Base-by-base conservation (phyloP, 306 rosid genomes). In the Amphicarpaea edgeworthii region DNA sequence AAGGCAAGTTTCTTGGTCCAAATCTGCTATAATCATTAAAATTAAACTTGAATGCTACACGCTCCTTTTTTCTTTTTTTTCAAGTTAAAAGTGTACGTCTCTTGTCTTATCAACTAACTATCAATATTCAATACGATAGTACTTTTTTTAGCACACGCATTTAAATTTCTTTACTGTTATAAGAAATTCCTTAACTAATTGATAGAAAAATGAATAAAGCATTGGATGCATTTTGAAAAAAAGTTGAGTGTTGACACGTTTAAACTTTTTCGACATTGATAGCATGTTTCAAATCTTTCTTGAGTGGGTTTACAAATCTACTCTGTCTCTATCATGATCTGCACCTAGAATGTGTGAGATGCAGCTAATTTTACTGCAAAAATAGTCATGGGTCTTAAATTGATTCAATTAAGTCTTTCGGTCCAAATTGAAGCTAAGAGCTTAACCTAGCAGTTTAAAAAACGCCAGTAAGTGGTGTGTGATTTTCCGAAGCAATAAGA, bases 1-100 rank as follows among this genome's bases (percentile, higher is more conserved):
- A 28, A 4, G 4, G 5, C 16, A 49, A 20, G 63, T 70, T 78
- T 70, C 55, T 47, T 47, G 8, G 64, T 58, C 43, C 63, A 69
- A 45, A 30, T 28, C 30, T 55, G 51, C 53, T 57, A 7, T 16
- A 16, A 70, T 37, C 17, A 61, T 78, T 70, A 70, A 69, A 34
- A 49, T 7, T 20, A 78, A 49, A 61, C 70, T 17, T 41, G 0
- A 62, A 49, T 50, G 19, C 67, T 70, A 20, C 54, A 14, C 9
- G 3, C 69, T 58, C 30, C 24, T 30, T 1, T 59, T 42, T 63
- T n/a, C n/a, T n/a, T n/a, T n/a, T 24, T 42, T 63, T 76, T 62
- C 72, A 63, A 63, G 21, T 8, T 76, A 34, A 10, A 75, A 34
- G 23, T 30, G 12, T 61, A 7, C 4, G 67, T 26, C 40, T 71